Evolutionary conservation across 2,329 filamentous ascomycete species (phyloP), one percentile per base, ranked within the genome.

Genomic region (Leptographium lundbergii): DNA sequence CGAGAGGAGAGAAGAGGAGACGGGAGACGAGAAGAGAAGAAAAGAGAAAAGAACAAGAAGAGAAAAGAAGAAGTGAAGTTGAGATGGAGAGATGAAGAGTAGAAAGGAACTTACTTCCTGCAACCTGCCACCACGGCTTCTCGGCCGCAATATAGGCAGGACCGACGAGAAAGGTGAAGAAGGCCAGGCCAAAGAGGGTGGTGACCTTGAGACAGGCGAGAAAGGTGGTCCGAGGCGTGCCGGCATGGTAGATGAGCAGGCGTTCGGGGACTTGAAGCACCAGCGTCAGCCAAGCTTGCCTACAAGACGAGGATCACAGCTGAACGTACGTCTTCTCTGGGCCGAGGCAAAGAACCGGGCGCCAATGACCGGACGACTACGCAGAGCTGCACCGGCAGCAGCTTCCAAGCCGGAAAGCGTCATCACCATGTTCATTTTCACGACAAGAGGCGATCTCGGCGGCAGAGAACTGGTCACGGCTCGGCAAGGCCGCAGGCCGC

Each of bases 201-300:
- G 84, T 84, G 59, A 92, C 73, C 66, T 90, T 89, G 62, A 88
- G 70, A 67, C 84, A 81, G 55, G 86, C 87, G 53, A 92, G 72
- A 64, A 87, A 85, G 7, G 84, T 81, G 34, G 81, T 86, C 60
- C 81, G 79, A 10, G 78, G 78, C 0, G 82, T 86, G 57, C 89
- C 88, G 57, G 84, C 84, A 72, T 91, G 87, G 70, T 89, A 95
- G 62, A 95, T 80, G 64, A 90, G 77, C 32, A 91, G 68, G 17
- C 74, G 74, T 63, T 82, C 77, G 0, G 83, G 81, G 60, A 62
- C 59, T 61, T 25, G 42, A 1, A 45, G 29, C 32, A 45, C 19
- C 10, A 45, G 22, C 19, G 32, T 79, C 79, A 39, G 71, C 78
- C 81, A 57, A 57, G 17, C 32, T 24, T 5, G 36, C 14, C 9